A percentile compares a stretch with the other conserved stretches of the same genome.
Evolutionary conservation across 2,329 filamentous ascomycete species (phyloP).

Genomic region (Cytospora piceicola): DNA sequence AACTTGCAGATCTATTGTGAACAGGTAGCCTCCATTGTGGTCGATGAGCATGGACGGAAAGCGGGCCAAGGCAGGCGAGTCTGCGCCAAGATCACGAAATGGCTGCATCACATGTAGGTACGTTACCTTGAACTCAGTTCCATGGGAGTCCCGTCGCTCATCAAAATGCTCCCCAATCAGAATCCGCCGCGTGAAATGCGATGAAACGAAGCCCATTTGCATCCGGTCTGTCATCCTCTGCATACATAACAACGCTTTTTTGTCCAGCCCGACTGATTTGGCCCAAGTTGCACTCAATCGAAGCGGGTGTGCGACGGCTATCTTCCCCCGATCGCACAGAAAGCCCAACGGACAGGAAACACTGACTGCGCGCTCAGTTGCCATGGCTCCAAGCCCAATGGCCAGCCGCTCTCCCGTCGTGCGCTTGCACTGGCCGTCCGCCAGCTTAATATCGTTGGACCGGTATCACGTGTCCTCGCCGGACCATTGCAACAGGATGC

Average conservation of each 20-base stretch:
- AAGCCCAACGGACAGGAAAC: background rate
- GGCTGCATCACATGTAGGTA: conserved; percentile 38
- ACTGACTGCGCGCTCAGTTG: background rate
- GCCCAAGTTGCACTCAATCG: conserved; percentile 27
- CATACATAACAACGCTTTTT: fast-evolving
- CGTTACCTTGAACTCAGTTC: background rate
- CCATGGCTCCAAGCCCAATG: background rate
- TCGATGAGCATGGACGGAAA: background rate
- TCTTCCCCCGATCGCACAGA: conserved; percentile 22
- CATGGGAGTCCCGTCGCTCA: background rate
- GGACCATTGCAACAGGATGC: conserved; percentile 17
- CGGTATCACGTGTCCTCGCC: conserved; percentile 35
- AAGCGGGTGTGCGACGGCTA: conserved; percentile 43
- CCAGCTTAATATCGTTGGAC: conserved; percentile 38
- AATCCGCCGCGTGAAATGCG: conserved; percentile 44
- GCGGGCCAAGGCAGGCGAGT: background rate
- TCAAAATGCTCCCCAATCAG: conserved; percentile 26
- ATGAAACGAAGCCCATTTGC: conserved; percentile 40
- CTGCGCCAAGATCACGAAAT: conserved; percentile 2
- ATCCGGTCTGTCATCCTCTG: conserved; percentile 31
- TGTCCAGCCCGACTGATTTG: background rate
- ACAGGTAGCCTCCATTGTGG: too few species aligned
- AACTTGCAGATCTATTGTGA: too few species aligned
- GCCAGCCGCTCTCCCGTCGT: conserved; percentile 38
- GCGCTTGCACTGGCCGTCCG: conserved; percentile 39